Conservation (phyloP, 805 yeast genomes). For the Saccharomyces mikatae region DNA sequence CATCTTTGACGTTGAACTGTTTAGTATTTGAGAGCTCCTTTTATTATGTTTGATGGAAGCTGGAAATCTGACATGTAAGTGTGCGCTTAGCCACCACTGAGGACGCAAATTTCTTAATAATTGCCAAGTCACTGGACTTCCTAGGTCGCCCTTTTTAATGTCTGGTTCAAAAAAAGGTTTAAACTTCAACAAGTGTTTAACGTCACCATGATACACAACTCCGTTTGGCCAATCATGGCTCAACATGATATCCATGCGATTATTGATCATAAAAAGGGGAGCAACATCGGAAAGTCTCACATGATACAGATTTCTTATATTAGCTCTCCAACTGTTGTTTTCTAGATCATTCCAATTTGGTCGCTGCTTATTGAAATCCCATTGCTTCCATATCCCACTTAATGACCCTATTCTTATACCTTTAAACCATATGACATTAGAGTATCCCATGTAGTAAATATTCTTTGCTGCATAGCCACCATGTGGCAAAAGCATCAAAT, state of each 20-base stretch:
- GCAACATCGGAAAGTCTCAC: conserved; percentile 51
- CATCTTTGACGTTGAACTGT: conserved; percentile 4
- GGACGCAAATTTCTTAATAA: conserved; percentile 54
- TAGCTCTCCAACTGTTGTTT: conserved; percentile 16
- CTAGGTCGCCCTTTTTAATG: conserved; percentile 50
- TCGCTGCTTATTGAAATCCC: conserved; percentile 39
- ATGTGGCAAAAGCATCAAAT: conserved; percentile 57
- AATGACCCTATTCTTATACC: conserved; percentile 75
- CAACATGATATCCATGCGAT: conserved; percentile 46
- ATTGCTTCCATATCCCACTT: conserved; percentile 70
- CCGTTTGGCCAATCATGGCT: conserved; percentile 95
- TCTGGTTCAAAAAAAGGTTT: conserved; percentile 70
- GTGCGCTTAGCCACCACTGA: conserved; percentile 78
- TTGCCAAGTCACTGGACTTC: conserved; percentile 59
- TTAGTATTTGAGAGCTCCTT: conserved; percentile 4
- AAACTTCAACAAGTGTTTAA: conserved; percentile 37
- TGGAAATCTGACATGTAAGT: conserved; percentile 66
- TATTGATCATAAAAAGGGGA: conserved; percentile 40
- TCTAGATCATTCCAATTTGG: conserved; percentile 43
- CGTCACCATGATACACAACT: conserved; percentile 57
- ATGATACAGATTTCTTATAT: conserved; percentile 41
- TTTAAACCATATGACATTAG: conserved; percentile 63
- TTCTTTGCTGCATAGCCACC: conserved; percentile 95
- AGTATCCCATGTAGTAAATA: conserved; percentile 75
- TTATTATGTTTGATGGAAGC: conserved; percentile 44